Base-by-base conservation (phyloP, 345 rosid species). In the Cardiospermum halicacabum region DNA sequence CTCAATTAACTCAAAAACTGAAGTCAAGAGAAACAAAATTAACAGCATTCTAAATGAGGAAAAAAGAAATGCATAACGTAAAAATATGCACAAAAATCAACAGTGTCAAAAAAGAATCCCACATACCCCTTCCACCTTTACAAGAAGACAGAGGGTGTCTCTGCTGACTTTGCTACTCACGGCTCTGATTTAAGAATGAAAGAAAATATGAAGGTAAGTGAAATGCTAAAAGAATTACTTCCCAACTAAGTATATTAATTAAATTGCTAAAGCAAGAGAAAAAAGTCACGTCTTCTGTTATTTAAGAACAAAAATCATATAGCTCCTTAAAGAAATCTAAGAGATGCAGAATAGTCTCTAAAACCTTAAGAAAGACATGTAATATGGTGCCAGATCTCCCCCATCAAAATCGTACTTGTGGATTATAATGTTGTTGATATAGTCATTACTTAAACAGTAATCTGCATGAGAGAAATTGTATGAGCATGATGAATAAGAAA, bases 361-460 rank as follows among this genome's bases (percentile, higher is more conserved):
- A 27, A 77, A 84, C 88, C 86, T 84, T 71, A 84, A 78, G 66
- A 87, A 81, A 42, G 89, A 80, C 18, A 84, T 71, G 60, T 84
- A 84, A 65, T 81, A 84, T 53, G 73, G 77, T 67, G 85, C 86
- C 53, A 87, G 74, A 80, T 87, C 88, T 65, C 83, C 86, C 16
- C 69, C 70, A 57, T 77, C 79, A 76, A 84, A 81, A 28, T 72
- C 77, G 73, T 73, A 82, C 11, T 67, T 60, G 63, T 82, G 86
- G 27, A 70, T 56, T 62, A 84, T 81, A 58, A 87, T 84, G 77
- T 56, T 81, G 78, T 84, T 82, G 69, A 87, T 74, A 66, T 73
- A 77, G 78, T 64, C 87, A 74, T 84, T 87, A 82, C 88, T 87
- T 42, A 84, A 77, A 77, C 88, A 87, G 37, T 82, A 87, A 62